Base-by-base conservation (phyloP, 1,139 yeast species). In the Blastobotrys illinoisensis region DNA sequence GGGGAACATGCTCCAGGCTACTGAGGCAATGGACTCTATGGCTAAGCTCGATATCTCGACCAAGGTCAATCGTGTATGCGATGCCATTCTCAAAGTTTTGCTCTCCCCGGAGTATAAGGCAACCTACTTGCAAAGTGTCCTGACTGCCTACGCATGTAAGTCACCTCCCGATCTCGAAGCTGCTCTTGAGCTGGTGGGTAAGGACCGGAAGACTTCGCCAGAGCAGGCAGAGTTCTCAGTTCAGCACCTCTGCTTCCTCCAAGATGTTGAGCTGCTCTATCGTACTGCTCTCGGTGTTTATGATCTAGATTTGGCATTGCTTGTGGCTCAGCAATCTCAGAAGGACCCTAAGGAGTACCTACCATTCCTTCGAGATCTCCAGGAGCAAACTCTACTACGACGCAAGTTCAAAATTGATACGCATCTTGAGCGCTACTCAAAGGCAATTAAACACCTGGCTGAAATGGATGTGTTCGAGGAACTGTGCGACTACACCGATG, bases 281-380 rank as follows among this genome's bases (percentile, higher is more conserved):
- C 79, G 84, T 53, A 83, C 86, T 16, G 88, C 97, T 0, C 77
- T 93, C 58, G 88, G 96, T 1, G 74, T 88, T 40, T 95, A 95
- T 66, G 88, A 93, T 68, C 84, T 95, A 46, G 84, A 84, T 57
- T 74, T 91, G 61, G 82, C 99, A 0, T 76, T 95, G 56, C 78
- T 81, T 11, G 84, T 95, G 60, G 99, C 99, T 0, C 98, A 95
- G 69, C 93, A 90, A 67, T 90, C 97, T 0, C 98, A 93, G 70
- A 90, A 86, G 78, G 99, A 95, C 73, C 99, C 99, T 24, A 89
- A 91, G 66, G 99, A 95, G 69, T 95, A 93, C 65, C 74, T 95
- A 53, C 97, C 99, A 52, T 95, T 93, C 70, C 76, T 95, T 62
- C 96, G 90, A 65, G 79, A 82, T 54, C 75, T 95, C 55, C 87